These are phyloP conservation scores for Dipodascus geniculatus DNA, from an alignment of 805 yeast genomes.

Conservation along the genomic window DNA sequence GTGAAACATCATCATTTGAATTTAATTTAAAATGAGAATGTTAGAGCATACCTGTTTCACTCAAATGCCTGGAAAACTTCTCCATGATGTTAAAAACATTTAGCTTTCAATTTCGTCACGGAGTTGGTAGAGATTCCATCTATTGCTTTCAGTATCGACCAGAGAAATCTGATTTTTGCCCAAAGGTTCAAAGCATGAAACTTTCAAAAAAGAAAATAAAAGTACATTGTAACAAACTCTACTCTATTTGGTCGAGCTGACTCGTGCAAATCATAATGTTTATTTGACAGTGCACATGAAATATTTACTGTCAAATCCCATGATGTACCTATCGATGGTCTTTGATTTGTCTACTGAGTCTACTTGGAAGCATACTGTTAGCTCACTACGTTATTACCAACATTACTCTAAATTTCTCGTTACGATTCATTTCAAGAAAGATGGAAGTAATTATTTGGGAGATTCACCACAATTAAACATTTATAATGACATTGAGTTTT, in stretches of 20 bases:
- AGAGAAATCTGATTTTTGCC: not conserved
- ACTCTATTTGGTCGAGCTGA: not conserved
- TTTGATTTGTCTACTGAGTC: too few species aligned
- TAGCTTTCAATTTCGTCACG: too few species aligned
- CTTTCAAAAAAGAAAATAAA: not conserved
- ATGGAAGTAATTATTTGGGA: not conserved
- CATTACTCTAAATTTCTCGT: too few species aligned
- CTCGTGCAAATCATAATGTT: not conserved
- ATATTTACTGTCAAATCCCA: too few species aligned
- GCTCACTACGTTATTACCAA: too few species aligned
- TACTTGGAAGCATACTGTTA: too few species aligned
- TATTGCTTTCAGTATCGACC: too few species aligned
- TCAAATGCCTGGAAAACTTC: not conserved
- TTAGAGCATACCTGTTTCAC: not conserved
- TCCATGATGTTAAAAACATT: not conserved
- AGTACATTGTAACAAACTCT: not conserved
- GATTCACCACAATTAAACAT: not conserved
- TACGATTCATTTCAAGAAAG: too few species aligned
- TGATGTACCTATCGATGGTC: too few species aligned
- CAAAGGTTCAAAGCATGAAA: not conserved
- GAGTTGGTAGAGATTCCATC: too few species aligned
- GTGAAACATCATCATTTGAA: not conserved
- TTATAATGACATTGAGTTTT: not conserved
- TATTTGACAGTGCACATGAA: not conserved
- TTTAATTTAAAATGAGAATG: not conserved